Evolutionary conservation across 768 basidiomycete genomes (phyloP).

Genomic region (Tubosaeta brunneosetosa): DNA sequence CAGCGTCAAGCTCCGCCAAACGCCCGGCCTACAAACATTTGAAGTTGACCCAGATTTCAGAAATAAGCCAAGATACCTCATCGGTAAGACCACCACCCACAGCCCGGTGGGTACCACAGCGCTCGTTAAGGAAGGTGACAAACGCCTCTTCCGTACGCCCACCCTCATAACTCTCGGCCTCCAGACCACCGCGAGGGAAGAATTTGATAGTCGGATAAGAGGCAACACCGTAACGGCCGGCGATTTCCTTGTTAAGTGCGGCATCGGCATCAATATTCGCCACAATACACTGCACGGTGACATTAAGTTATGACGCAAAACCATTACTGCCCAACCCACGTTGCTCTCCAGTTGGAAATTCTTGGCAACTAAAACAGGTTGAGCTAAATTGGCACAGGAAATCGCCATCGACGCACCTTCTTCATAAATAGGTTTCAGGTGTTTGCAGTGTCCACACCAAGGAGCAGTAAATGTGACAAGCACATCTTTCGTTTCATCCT

Average conservation of each 20-base stretch:
- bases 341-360: constrained; percentile 75
- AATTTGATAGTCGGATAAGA: constrained; percentile 96
- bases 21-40: constrained; percentile 66
- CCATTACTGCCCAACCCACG: constrained; percentile 37
- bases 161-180: constrained; percentile 62
- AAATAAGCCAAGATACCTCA: constrained; percentile 37
- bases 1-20: constrained; percentile 64
- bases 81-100: constrained; percentile 78
- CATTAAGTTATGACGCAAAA: constrained; percentile 5
- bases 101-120: constrained; percentile 81
- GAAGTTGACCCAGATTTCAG: background rate
- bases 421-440: constrained; percentile 81
- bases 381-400: background rate
- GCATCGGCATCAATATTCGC: constrained; percentile 92
- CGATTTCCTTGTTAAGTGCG: constrained; percentile 67
- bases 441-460: constrained; percentile 97
- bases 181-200: constrained; percentile 72
- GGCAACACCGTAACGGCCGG: constrained; percentile 63
- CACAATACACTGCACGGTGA: constrained; percentile 62
- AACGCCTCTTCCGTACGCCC: constrained; percentile 73
- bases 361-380: constrained; percentile 50
- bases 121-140: constrained; percentile 74
- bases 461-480: constrained; percentile 82
- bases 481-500: constrained; percentile 74
- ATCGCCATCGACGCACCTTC: constrained; percentile 41